Evolutionary conservation across 2,329 filamentous ascomycete species (phyloP).

Genomic region (Coleophoma cylindrospora): DNA sequence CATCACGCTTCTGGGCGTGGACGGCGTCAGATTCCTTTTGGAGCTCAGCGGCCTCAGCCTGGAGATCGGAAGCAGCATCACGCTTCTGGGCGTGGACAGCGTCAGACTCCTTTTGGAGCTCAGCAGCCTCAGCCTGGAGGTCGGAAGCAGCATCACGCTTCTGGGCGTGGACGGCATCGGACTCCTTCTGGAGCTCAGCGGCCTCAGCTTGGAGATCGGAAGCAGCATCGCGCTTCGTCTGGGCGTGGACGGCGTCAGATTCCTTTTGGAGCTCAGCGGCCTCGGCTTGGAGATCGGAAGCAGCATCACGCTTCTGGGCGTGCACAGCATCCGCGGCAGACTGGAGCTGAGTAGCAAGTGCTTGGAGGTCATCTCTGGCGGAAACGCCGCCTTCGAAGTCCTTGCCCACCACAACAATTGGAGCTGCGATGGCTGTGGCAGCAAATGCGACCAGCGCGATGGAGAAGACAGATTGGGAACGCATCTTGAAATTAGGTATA

Average conservation of each 20-base stretch:
- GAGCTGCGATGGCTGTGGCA: neutral
- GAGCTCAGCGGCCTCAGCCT: too few relatives aligned
- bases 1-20: neutral
- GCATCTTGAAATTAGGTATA: neutral
- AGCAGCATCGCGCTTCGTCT: neutral
- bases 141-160: neutral
- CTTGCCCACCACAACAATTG: neutral
- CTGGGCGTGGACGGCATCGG: neutral
- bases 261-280: neutral
- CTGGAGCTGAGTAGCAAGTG: neutral
- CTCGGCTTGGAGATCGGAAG: neutral
- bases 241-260: neutral
- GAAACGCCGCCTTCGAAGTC: neutral
- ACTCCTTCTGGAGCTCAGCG: neutral
- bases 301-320: neutral
- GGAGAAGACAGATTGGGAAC: slow-evolving; percentile 1
- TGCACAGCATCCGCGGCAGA: neutral
- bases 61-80: too few relatives aligned
- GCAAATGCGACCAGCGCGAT: slow-evolving; percentile 1
- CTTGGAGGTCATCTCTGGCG: neutral
- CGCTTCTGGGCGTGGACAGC: too few relatives aligned
- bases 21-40: too few relatives aligned
- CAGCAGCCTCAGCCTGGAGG: too few relatives aligned
- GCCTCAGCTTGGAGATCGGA: neutral
- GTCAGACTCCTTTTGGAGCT: too few relatives aligned